Evolutionary conservation across 805 yeast genomes (phyloP).

Genomic region (Wickerhamomyces ciferrii): DNA sequence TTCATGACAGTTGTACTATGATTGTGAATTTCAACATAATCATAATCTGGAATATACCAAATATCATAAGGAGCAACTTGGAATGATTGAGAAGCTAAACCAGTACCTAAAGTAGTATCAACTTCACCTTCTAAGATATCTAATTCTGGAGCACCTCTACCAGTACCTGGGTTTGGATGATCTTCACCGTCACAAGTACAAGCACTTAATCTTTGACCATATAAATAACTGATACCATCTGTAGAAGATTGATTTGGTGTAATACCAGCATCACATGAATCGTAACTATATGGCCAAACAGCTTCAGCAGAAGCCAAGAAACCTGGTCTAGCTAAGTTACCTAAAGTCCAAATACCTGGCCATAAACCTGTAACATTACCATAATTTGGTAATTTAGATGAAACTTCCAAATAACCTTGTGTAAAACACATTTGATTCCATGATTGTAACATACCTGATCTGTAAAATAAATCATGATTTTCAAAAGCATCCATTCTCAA

Average conservation of each 20-base stretch:
- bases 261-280: conserved; percentile 87
- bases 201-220: conserved; percentile 72
- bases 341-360: conserved; percentile 97
- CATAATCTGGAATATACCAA: conserved; percentile 91
- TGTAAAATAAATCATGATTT: conserved; percentile 73
- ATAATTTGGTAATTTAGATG: conserved; percentile 73
- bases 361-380: conserved; percentile 81
- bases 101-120: conserved; percentile 39
- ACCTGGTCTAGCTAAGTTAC: conserved; percentile 91
- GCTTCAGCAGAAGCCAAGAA: conserved; percentile 85
- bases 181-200: conserved; percentile 82
- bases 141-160: conserved; percentile 95
- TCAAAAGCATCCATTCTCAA: conserved; percentile 76
- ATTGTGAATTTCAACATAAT: conserved; percentile 71
- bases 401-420: conserved; percentile 73
- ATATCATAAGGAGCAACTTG: conserved; percentile 93
- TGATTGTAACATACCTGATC: conserved; percentile 88
- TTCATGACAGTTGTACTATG: conserved; percentile 71
- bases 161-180: conserved; percentile 83
- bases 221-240: conserved; percentile 83
- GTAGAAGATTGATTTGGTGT: conserved; percentile 89
- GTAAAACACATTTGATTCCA: conserved; percentile 93
- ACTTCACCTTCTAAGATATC: conserved; percentile 87
- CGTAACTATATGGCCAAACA: conserved; percentile 91
- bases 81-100: conserved; percentile 82